A percentile compares a stretch with the other conserved stretches of the same genome.
Evolutionary conservation across 768 basidiomycete genomes (phyloP).

Genomic region (Suillus weaverae): DNA sequence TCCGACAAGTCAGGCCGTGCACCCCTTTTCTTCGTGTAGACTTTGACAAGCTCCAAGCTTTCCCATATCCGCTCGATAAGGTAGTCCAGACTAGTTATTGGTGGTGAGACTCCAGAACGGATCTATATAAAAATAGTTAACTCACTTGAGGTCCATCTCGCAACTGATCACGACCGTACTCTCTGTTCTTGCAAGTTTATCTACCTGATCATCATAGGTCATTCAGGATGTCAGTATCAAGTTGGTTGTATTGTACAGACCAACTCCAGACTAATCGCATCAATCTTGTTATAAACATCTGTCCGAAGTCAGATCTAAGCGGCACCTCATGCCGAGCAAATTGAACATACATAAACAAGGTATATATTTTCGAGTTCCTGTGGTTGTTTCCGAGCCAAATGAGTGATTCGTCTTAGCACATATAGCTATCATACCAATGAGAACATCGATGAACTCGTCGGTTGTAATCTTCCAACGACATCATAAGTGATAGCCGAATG

Average conservation of each 20-base stretch:
- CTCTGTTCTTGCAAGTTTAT: slow-evolving; percentile 79
- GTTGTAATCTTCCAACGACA: slow-evolving; percentile 69
- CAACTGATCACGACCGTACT: slow-evolving; percentile 95
- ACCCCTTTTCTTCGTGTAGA: slow-evolving; percentile 98
- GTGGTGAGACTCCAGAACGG: slow-evolving; percentile 10
- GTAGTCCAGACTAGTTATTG: slow-evolving; percentile 56
- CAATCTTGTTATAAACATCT: slow-evolving; percentile 98
- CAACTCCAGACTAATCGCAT: slow-evolving; percentile 80
- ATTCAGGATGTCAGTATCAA: background rate
- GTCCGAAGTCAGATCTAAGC: slow-evolving; percentile 12
- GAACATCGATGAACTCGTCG: slow-evolving; percentile 98
- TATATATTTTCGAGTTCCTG: slow-evolving; percentile 92
- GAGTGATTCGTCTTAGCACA: background rate
- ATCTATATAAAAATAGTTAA: slow-evolving; percentile 3
- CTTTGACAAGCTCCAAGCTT: slow-evolving; percentile 77
- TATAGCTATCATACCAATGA: slow-evolving; percentile 62
- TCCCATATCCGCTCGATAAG: slow-evolving; percentile 80
- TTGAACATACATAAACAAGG: slow-evolving; percentile 78
- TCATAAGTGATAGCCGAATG: slow-evolving; percentile 10
- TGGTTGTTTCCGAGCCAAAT: background rate
- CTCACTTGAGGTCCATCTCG: slow-evolving; percentile 89
- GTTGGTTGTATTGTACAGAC: slow-evolving; percentile 12
- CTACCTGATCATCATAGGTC: slow-evolving; percentile 39
- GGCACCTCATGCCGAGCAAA: background rate
- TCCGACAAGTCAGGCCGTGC: slow-evolving; percentile 88